Percentiles rank a stretch among this genome's conserved stretches.
phyloP scores from a whole-genome alignment of 176 grass and related monocot genomes.

The Ensete ventricosum region DNA sequence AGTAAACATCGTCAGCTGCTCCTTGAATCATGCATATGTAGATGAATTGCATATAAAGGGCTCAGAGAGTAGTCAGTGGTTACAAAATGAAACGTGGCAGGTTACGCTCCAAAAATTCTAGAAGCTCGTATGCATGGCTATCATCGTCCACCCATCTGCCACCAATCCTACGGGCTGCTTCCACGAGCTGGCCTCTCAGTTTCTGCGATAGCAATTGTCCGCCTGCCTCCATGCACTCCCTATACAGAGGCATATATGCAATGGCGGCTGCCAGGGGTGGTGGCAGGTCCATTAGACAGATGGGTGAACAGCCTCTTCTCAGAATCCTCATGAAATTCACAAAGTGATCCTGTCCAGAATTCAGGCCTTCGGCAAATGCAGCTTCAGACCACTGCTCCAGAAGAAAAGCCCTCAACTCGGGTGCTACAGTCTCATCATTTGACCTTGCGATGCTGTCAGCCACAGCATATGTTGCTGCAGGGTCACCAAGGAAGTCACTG shows the following conservation, averaged over 20 bases:
- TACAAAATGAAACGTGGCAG: constrained; percentile 45
- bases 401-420: constrained; percentile 51
- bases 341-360: constrained; percentile 39
- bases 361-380: constrained; percentile 42
- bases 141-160: constrained; percentile 34
- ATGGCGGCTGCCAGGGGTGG: constrained; percentile 58
- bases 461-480: constrained; percentile 45
- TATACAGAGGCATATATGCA: constrained; percentile 78
- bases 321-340: constrained; percentile 57
- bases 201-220: constrained; percentile 65
- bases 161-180: constrained; percentile 55
- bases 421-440: constrained; percentile 18
- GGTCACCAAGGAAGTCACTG: constrained; percentile 54
- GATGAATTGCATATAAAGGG: not conserved
- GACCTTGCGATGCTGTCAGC: constrained; percentile 46
- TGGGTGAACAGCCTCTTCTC: constrained; percentile 35
- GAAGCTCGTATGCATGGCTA: constrained; percentile 53
- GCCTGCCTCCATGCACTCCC: constrained; percentile 47
- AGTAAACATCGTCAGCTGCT: too few species aligned
- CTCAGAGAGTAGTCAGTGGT: not conserved
- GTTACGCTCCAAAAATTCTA: constrained; percentile 81
- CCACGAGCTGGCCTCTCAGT: constrained; percentile 81
- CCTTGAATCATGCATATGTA: not conserved
- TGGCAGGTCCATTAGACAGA: constrained; percentile 55
- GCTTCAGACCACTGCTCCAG: constrained; percentile 60